Conservation (phyloP, 345 rosid species). For the Ceriops decandra region DNA sequence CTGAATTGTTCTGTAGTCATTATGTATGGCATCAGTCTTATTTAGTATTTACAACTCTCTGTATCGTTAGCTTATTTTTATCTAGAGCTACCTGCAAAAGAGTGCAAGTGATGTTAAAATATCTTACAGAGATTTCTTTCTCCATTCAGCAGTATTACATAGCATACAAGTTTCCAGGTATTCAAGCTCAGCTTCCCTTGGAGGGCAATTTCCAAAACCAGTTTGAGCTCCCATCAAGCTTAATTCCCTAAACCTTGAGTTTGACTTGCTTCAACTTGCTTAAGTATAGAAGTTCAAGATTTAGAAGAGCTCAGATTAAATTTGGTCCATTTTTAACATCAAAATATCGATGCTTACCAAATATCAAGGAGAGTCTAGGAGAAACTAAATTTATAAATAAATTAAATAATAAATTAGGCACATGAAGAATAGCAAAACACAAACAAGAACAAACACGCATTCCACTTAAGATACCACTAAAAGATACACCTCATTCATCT, state of each 20-base stretch:
- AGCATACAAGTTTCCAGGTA: no score
- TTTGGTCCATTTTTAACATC: background rate
- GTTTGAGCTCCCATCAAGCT: background rate
- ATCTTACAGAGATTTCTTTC: constrained; percentile 6
- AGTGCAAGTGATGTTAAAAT: constrained; percentile 6
- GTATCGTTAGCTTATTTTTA: constrained; percentile 80
- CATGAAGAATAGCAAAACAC: background rate
- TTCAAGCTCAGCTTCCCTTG: background rate
- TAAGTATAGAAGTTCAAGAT: background rate
- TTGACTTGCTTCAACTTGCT: background rate
- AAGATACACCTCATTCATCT: constrained; percentile 72
- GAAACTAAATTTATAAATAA: background rate
- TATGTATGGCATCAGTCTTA: constrained; percentile 49
- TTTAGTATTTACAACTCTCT: constrained; percentile 62
- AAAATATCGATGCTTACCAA: background rate
- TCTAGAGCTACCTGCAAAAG: constrained; percentile 69
- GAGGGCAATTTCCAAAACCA: background rate
- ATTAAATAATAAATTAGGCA: background rate
- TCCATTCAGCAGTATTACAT: background rate
- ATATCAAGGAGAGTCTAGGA: background rate
- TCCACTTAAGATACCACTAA: background rate
- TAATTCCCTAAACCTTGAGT: background rate
- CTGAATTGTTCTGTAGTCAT: constrained; percentile 44
- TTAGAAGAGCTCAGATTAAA: no score
- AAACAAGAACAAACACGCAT: background rate